Evolutionary conservation across 1,284 basidiomycete species (phyloP).

Genomic region (Trichosporon coremiiforme): DNA sequence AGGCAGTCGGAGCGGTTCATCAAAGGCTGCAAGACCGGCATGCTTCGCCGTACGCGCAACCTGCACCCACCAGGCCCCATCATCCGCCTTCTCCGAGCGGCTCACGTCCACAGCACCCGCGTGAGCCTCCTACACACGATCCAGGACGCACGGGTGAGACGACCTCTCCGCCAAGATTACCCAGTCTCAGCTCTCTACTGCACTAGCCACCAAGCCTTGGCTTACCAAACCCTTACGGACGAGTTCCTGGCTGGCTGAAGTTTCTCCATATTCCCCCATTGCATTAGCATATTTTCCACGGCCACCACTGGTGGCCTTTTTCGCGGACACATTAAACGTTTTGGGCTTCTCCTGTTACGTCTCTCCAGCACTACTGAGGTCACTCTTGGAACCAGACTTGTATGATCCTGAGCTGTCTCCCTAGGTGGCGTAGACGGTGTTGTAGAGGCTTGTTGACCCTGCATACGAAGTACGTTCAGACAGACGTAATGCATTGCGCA

Average conservation of each 20-base stretch:
- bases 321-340: not conserved
- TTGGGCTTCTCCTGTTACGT: not conserved
- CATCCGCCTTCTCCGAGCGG: not conserved
- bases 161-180: not conserved
- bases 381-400: not conserved
- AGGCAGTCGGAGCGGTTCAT: not conserved
- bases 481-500: constrained; percentile 7
- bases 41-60: not conserved
- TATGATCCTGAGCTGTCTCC: not conserved
- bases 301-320: not conserved
- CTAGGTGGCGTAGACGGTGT: not conserved
- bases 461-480: not conserved
- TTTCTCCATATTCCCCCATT: not conserved
- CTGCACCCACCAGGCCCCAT: not conserved
- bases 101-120: not conserved
- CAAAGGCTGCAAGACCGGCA: not conserved
- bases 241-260: too few relatives aligned
- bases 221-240: too few relatives aligned
- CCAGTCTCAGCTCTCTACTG: constrained; percentile 6
- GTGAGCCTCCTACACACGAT: not conserved
- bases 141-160: not conserved
- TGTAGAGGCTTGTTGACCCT: not conserved
- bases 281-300: not conserved
- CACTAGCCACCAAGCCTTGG: not conserved
- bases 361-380: not conserved